phyloP scores from a whole-genome alignment of 305 asterid species.

The Fraxinus sp. region DNA sequence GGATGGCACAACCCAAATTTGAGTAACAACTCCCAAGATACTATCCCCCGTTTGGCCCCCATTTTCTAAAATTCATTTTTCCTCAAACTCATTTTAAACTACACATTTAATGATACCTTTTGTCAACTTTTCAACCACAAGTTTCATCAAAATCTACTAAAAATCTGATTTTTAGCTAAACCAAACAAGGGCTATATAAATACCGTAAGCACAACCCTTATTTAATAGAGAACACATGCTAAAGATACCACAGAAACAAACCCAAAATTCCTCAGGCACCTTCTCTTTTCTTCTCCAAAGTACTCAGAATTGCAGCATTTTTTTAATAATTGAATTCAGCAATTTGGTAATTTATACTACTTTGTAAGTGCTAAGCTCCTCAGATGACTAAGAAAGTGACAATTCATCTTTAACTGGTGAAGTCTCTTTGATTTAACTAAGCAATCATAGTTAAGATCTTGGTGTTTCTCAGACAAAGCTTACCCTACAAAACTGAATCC shows the following conservation, averaged over 20 bases:
- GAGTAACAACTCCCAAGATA: constrained; percentile 5
- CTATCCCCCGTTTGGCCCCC: background rate
- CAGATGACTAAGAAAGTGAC: constrained; percentile 3
- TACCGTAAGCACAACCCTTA: constrained; percentile 1
- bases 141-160: background rate
- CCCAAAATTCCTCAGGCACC: constrained; percentile 6
- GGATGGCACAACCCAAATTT: constrained; percentile 2
- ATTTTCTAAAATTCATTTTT: background rate
- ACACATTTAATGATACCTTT: background rate
- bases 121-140: background rate
- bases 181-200: background rate
- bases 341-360: background rate
- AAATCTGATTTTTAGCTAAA: background rate
- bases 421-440: background rate
- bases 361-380: constrained; percentile 11
- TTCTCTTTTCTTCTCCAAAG: constrained; percentile 6
- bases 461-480: background rate
- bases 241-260: constrained; percentile 13
- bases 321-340: background rate
- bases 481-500: background rate
- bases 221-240: constrained; percentile 11
- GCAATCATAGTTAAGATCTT: constrained; percentile 12
- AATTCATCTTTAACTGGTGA: constrained; percentile 12
- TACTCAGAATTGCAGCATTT: background rate
- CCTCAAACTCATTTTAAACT: background rate